Base-by-base conservation (phyloP, 2,329 filamentous ascomycete species). In the Fusarium tuaranense region DNA sequence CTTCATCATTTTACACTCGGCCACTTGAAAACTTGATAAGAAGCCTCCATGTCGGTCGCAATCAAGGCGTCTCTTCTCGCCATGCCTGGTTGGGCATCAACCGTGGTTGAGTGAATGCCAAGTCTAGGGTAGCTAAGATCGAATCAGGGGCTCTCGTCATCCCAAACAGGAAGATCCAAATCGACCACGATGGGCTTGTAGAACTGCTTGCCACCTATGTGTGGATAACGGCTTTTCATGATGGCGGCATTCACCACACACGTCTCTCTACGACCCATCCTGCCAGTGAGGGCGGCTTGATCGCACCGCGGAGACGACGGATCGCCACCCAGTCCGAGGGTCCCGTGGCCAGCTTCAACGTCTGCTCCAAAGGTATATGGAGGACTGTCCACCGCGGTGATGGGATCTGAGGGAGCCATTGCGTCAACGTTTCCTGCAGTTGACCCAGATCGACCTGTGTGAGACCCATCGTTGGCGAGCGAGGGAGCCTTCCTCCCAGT, bases 171-270 rank as follows among this genome's bases (percentile, higher is more conserved):
- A 70, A 97, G 84, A 74, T 95, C 91, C 34, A 97, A 79, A 80
- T 97, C 94, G 14, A 97, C 91, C n/a, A 97, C 92, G 75, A 97
- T 92, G 22, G 94, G 92, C 80, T 95, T 94, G 82, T 95, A 91
- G 82, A 93, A 91, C 71, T 83, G 87, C 81, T 92, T 93, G 18
- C 90, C 90, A 2, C 86, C 87, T 1, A 76, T 78, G 72, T 93
- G 91, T 60, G 92, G 92, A 83, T 90, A 92, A 70, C 89, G 91
- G 25, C 87, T 91, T 51, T 90, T 91, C 87, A 93, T 89, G 71
- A 95, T 91, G 22, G 94, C 91, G 32, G 93, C 93, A 83, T 97
- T 97, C 76, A 97, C 88, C 63, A 97, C 85, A 79, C 92, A 95
- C 1, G 94, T 97, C 84, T 96, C 93, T 69, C 80, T 85, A 76